Base-by-base conservation (phyloP, 768 basidiomycete species). In the Lactifluus piperatus region DNA sequence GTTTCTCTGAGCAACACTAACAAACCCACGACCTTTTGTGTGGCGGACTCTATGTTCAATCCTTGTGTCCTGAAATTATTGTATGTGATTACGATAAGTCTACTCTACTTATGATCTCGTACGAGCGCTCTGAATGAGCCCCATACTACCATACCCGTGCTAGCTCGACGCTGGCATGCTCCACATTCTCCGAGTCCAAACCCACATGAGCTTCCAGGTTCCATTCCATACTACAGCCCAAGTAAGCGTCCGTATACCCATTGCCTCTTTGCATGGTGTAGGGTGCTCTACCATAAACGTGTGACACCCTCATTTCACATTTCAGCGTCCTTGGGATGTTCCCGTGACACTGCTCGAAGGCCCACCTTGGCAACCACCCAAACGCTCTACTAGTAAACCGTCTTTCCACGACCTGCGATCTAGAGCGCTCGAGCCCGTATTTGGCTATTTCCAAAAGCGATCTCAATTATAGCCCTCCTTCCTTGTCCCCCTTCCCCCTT, bases 1-100 rank as follows among this genome's bases (percentile, higher is more conserved):
- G 34, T 51, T 47, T n/a, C n/a, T n/a, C n/a, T n/a, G n/a, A n/a
- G n/a, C 52, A 32, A 54, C 47, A 41, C 24, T 50, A 50, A 56
- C 36, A 53, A 59, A 10, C 13, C 29, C 47, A 34, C 29, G 16
- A 24, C 32, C 24, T 45, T 46, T 32, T 55, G 49, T 60, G 13
- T 43, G 20, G 4, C 48, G 27, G 45, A 27, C 39, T 43, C 43
- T 1, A 26, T 20, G n/a, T n/a, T n/a, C n/a, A n/a, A n/a, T 9
- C 16, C 14, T 37, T 59, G 41, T 59, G 36, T 5, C 14, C 16
- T 32, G 9, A 10, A 41, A 9, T 49, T 37, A n/a, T 4, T 27
- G 5, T 37, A 47, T 32, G 39, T 24, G 14, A 8, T 13, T n/a
- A 45, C 4, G 22, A 29, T 58, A 58, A 16, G 6, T 22, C 13